Evolutionary conservation across 2,329 filamentous ascomycete species (phyloP).

Genomic region (Aspergillus candidus): DNA sequence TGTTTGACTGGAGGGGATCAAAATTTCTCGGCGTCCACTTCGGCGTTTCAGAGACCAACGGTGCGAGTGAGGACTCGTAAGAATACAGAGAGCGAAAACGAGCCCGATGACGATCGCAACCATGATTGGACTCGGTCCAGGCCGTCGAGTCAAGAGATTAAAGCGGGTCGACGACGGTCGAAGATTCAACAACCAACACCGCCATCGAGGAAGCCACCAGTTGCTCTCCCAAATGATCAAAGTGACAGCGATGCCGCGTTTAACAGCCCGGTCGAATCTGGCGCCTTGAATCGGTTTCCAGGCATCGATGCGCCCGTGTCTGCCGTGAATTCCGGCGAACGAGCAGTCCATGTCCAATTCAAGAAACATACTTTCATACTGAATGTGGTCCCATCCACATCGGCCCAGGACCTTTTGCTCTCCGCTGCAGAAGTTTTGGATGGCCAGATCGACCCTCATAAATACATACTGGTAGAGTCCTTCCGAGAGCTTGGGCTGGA

Average conservation of each 20-base stretch:
- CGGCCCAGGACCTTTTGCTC: conserved; percentile 64
- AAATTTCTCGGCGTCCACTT: conserved; percentile 2
- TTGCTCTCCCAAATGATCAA: conserved; percentile 14
- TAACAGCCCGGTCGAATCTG: conserved; percentile 7
- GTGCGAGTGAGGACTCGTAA: conserved; percentile 10
- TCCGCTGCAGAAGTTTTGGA: conserved; percentile 59
- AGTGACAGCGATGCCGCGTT: conserved; percentile 1
- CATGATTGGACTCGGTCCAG: neutral
- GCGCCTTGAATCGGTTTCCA: conserved; percentile 33
- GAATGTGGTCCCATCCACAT: conserved; percentile 69
- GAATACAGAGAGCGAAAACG: conserved; percentile 3
- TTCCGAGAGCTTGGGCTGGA: conserved; percentile 73
- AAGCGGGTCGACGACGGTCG: conserved; percentile 5
- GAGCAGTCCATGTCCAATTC: conserved; percentile 68
- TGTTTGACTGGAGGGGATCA: conserved; percentile 26
- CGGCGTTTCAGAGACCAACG: conserved; percentile 8
- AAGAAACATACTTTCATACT: conserved; percentile 63
- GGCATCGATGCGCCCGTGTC: conserved; percentile 71
- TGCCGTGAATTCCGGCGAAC: conserved; percentile 71
- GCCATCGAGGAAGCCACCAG: conserved; percentile 28
- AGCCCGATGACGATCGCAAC: neutral
- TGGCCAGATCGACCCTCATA: conserved; percentile 57
- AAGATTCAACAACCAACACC: conserved; percentile 18
- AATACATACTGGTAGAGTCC: conserved; percentile 68
- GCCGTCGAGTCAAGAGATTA: too few species aligned